These are phyloP conservation scores for Microthlaspi erraticum DNA, from an alignment of 345 rosid genomes.

Conservation along the genomic window DNA sequence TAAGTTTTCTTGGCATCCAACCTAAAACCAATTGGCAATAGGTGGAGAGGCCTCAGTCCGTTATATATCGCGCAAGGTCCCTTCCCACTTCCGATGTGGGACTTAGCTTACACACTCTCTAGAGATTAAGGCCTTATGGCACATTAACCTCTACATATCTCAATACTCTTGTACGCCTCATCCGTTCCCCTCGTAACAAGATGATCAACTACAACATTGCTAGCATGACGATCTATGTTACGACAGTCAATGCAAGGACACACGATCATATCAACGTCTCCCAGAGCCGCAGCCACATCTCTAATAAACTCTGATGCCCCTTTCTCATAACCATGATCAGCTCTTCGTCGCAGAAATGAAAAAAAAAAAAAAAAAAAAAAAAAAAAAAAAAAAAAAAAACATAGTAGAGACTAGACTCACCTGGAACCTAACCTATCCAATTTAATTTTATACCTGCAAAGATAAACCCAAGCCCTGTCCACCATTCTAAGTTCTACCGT, in stretches of 20 bases:
- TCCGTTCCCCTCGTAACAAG: too few relatives aligned
- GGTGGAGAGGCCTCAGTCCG: too few relatives aligned
- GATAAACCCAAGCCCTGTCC: not conserved
- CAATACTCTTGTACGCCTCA: too few relatives aligned
- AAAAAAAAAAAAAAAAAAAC: not conserved
- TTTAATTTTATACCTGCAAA: not conserved
- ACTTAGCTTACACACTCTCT: too few relatives aligned
- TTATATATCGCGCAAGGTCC: too few relatives aligned
- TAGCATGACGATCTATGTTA: too few relatives aligned
- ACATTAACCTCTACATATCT: too few relatives aligned
- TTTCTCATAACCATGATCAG: not conserved
- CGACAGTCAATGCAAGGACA: not conserved
- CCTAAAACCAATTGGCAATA: too few relatives aligned
- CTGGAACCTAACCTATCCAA: not conserved
- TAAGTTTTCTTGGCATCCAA: too few relatives aligned
- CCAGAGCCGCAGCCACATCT: not conserved
- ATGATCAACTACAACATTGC: too few relatives aligned
- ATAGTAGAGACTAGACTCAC: not conserved
- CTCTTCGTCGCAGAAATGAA: not conserved
- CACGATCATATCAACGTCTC: not conserved
- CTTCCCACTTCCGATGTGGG: too few relatives aligned
- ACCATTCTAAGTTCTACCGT: not conserved
- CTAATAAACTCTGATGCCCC: not conserved
- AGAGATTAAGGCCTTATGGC: too few relatives aligned
- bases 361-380: not conserved